Evolutionary conservation across 192 early-diverging fungal genomes (phyloP).

Genomic region (Backusella tarrabulga): DNA sequence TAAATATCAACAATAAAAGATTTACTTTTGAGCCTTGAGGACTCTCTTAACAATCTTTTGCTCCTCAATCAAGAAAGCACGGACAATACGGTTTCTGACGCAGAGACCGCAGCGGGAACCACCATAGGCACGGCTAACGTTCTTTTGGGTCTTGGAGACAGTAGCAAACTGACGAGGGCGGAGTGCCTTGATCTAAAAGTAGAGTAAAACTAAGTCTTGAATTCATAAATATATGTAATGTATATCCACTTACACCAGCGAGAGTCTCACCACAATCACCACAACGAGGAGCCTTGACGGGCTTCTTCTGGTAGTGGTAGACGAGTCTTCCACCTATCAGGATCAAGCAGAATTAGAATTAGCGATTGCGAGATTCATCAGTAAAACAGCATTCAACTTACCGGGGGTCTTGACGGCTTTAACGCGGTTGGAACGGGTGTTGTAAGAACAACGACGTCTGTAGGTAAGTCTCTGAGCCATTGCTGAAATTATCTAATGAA

Average conservation of each 20-base stretch:
- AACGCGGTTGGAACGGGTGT: conserved; percentile 89
- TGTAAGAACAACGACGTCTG: conserved; percentile 83
- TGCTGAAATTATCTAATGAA: conserved; percentile 14
- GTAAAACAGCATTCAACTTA: conserved; percentile 6
- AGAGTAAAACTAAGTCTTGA: neutral
- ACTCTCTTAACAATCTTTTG: conserved; percentile 99
- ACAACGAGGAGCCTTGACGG: conserved; percentile 88
- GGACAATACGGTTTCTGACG: conserved; percentile 81
- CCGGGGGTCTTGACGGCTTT: conserved; percentile 87
- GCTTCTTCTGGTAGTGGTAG: conserved; percentile 92
- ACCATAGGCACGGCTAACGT: conserved; percentile 94
- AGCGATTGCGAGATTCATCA: neutral
- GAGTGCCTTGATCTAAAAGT: conserved; percentile 56
- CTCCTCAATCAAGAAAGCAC: conserved; percentile 99
- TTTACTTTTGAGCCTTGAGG: conserved; percentile 70
- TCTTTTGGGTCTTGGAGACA: conserved; percentile 91
- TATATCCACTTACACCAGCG: conserved; percentile 71
- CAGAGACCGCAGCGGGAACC: conserved; percentile 93
- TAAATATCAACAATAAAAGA: neutral
- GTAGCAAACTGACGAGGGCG: conserved; percentile 89
- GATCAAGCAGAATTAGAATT: neutral
- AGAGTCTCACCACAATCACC: conserved; percentile 94
- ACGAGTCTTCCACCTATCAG: conserved; percentile 81
- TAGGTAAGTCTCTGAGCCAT: conserved; percentile 85
- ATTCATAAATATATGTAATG: neutral